These are phyloP conservation scores for Plasmodium cynomolgi DNA, from an alignment of 169 alveolate species.

Conservation along the genomic window DNA sequence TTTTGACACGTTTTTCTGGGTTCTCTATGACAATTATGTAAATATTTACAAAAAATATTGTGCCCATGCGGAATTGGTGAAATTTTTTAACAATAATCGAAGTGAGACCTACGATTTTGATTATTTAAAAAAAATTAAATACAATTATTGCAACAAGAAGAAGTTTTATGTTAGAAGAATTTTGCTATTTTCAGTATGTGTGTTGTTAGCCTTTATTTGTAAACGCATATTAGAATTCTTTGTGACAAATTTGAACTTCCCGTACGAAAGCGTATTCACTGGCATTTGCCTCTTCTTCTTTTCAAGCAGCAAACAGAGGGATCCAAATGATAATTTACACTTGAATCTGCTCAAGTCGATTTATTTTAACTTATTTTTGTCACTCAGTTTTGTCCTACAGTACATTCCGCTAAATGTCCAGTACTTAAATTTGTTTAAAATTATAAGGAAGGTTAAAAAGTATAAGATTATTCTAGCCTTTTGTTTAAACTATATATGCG, in stretches of 20 bases:
- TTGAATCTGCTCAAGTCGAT: conserved; percentile 54
- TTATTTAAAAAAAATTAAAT: conserved; percentile 48
- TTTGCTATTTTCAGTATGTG: conserved; percentile 52
- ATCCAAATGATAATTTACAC: conserved; percentile 32
- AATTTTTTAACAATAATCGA: conserved; percentile 61
- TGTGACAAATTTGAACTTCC: conserved; percentile 29
- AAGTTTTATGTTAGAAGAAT: conserved; percentile 35
- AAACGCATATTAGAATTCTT: conserved; percentile 47
- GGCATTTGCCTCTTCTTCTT: conserved; percentile 38
- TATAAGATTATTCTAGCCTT: conserved; percentile 40
- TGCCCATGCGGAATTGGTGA: conserved; percentile 61
- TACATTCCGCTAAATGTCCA: conserved; percentile 65
- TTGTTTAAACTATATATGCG: conserved; percentile 68
- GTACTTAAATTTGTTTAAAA: conserved; percentile 53
- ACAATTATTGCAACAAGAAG: conserved; percentile 53
- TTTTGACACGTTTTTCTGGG: conserved; percentile 57
- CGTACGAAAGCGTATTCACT: conserved; percentile 51
- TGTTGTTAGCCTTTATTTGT: conserved; percentile 50
- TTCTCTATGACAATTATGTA: conserved; percentile 54
- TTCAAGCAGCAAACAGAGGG: not conserved
- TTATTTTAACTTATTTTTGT: conserved; percentile 60
- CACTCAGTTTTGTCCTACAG: conserved; percentile 58
- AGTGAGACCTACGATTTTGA: conserved; percentile 36
- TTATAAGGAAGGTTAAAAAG: conserved; percentile 67
- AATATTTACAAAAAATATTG: conserved; percentile 65